Base-by-base conservation (phyloP, 2,329 filamentous ascomycete genomes). In the Aschersonia sp. region DNA sequence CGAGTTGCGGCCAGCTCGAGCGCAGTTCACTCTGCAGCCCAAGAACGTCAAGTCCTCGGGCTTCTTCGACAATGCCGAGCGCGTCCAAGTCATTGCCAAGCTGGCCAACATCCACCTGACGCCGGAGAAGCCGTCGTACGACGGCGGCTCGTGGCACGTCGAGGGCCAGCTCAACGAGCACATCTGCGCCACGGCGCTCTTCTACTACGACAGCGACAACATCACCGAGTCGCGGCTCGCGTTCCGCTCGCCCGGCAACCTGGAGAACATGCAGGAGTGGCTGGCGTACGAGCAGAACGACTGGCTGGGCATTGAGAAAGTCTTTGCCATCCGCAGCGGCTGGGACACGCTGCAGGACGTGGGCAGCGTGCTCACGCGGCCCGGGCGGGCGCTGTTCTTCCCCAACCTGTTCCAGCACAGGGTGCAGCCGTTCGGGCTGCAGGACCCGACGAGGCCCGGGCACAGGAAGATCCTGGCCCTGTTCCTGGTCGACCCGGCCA, bases 51-150 rank as follows among this genome's bases (percentile, higher is more conserved):
- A 32, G 12, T 31, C 42, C 10, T 47, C 51, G 1, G 55, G 55
- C 1, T 68, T 64, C 52, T 61, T 62, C 44, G 39, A 57, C 4
- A 54, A 53, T 30, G 50, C 52, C 4, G 49, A 57, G 8, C 61
- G 61, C 3, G 60, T 83, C 0, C 81, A 85, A 50, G 66, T 85
- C 41, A 77, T 83, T 47, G 71, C 81, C 47, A 83, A 83, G 58
- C 62, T 85, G 9, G 70, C 76, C 11, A 78, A 73, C 44, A 76
- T 83, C 43, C 68, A 80, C 31, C 66, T 84, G 1, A 76, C 70
- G 0, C 79, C 79, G 0, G 72, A 76, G 14, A 70, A 76, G 2
- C 74, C 79, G 0, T 55, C 56, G 0, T 83, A 78, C 52, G 59
- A 62, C 0, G 72, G 72, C 12, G 75, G 75, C 0, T 63, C 61